Conservation (phyloP, 2,329 filamentous ascomycete species). For the Westerdykella aurantiaca region DNA sequence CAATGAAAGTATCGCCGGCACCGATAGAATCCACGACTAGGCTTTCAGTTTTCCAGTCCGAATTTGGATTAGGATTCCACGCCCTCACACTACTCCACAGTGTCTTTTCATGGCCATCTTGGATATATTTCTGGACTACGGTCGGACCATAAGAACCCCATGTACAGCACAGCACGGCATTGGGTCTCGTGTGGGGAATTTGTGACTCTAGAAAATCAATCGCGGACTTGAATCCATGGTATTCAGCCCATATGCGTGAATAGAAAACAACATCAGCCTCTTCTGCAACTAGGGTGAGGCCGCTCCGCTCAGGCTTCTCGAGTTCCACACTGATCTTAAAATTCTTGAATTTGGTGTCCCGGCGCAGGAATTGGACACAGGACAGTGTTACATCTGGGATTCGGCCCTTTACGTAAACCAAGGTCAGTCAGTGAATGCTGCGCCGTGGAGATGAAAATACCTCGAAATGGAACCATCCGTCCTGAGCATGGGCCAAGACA, state of each 20-base stretch:
- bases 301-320: constrained; percentile 61
- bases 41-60: constrained; percentile 6
- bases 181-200: constrained; percentile 27
- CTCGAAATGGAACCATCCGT: constrained; percentile 67
- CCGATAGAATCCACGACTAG: constrained; percentile 65
- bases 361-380: constrained; percentile 55
- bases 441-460: constrained; percentile 30
- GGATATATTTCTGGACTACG: constrained; percentile 31
- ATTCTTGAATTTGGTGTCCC: constrained; percentile 31
- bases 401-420: constrained; percentile 48
- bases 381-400: constrained; percentile 55
- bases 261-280: constrained; percentile 69
- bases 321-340: constrained; percentile 62
- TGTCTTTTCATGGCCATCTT: constrained; percentile 16
- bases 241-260: constrained; percentile 65
- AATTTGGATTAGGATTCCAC: constrained; percentile 21
- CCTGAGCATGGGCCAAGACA: constrained; percentile 19
- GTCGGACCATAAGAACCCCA: constrained; percentile 55
- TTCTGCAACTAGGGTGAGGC: constrained; percentile 54
- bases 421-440: background rate
- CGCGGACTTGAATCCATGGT: constrained; percentile 25
- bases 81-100: constrained; percentile 6
- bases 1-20: constrained; percentile 71
- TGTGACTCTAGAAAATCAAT: constrained; percentile 45
- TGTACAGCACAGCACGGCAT: constrained; percentile 51